These are phyloP conservation scores for Penicillium sp. DNA, from an alignment of 2,329 filamentous ascomycete genomes.

Conservation along the genomic window DNA sequence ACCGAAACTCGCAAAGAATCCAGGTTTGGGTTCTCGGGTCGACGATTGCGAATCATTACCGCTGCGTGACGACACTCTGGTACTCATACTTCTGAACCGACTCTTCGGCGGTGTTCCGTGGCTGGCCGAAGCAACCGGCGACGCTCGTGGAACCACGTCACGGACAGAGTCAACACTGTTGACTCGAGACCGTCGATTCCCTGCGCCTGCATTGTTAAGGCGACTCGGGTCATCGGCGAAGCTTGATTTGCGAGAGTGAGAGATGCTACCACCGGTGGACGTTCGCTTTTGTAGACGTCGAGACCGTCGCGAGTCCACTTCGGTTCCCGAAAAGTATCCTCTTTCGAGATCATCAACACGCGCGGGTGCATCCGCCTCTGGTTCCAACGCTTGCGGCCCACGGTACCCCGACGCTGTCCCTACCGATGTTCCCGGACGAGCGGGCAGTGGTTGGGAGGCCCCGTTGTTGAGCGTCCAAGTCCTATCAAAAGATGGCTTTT, in stretches of 20 bases:
- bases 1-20: constrained; percentile 44
- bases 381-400: constrained; percentile 21
- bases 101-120: constrained; percentile 50
- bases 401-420: constrained; percentile 22
- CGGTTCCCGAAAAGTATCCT: constrained; percentile 89
- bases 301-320: constrained; percentile 64
- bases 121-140: constrained; percentile 63
- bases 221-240: constrained; percentile 68
- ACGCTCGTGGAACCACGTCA: constrained; percentile 47
- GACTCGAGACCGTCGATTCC: constrained; percentile 69
- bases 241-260: constrained; percentile 66
- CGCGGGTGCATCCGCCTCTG: constrained; percentile 28
- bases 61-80: constrained; percentile 44
- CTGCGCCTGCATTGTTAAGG: constrained; percentile 51
- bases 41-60: constrained; percentile 44
- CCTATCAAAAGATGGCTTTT: constrained; percentile 54
- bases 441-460: constrained; percentile 24
- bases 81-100: constrained; percentile 56
- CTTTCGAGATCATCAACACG: constrained; percentile 62
- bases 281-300: constrained; percentile 74
- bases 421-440: constrained; percentile 30
- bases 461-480: constrained; percentile 50
- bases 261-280: constrained; percentile 34
- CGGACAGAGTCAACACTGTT: constrained; percentile 71
- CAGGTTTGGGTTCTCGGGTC: constrained; percentile 50